Evolutionary conservation across 495 filamentous ascomycete genomes (phyloP), one percentile per base, ranked within the genome.

Genomic region (Aspergillus funiculosus): DNA sequence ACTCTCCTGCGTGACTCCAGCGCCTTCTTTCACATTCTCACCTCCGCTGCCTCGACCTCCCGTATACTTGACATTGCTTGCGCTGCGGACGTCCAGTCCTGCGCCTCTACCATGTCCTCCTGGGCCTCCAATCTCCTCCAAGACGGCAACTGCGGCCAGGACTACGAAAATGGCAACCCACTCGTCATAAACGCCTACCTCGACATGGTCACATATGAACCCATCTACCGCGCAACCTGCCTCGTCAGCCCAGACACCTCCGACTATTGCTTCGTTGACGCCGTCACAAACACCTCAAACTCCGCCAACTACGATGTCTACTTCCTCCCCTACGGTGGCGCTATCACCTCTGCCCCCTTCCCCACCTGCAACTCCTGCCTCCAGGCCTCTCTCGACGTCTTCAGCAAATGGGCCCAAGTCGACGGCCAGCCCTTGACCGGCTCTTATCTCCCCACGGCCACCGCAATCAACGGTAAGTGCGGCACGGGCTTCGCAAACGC

Each of bases 161-260:
- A 97, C 57, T 87, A 79, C 57, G 34, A 64, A 2, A 58, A 66
- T 7, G 64, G 79, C 45, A 86, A 92, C 48, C 75, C 84, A 1
- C 58, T 84, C 20, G 87, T 96, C 31, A 59, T 79, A 29, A 70
- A 83, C 43, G 85, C 88, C 11, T 91, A 90, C 57, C 65, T 74
- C 38, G 83, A 83, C 26, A 71, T 95, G 48, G 62, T 83, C 35
- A 74, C 82, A 28, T 95, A 92, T 58, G 69, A 81, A 24, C 76
- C 83, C 14, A 60, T 95, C 22, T 94, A 89, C 63, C 72, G 71
- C n/a, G 86, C 87, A 0, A 80, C 79, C 5, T 98, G 92, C 60
- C 68, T 90, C 24, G 80, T 86, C 52, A 63, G 63, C 42, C 52
- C 63, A 1, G 36, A 56, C 30, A 69, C 65, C 0, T 25, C 56